Evolutionary conservation across 108 stramenopile genomes (phyloP).

Genomic region (Cyclotella kingstonii): DNA sequence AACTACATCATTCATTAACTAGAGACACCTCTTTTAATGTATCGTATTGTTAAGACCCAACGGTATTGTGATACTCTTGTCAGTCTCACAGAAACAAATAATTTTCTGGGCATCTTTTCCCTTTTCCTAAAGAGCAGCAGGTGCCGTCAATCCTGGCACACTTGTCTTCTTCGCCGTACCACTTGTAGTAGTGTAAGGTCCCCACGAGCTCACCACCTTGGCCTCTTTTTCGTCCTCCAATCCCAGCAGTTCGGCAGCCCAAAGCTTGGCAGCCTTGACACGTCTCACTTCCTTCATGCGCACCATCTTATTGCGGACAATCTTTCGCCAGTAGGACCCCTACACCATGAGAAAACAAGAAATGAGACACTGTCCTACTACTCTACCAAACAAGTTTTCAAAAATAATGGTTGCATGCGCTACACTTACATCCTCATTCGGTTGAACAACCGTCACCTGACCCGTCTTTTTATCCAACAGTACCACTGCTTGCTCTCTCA

Average conservation of each 20-base stretch:
- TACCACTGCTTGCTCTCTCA: slow-evolving; percentile 64
- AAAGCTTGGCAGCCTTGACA: slow-evolving; percentile 76
- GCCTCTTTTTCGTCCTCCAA: slow-evolving; percentile 48
- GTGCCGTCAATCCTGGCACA: slow-evolving; percentile 65
- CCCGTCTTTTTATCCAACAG: slow-evolving; percentile 49
- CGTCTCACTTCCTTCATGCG: slow-evolving; percentile 83
- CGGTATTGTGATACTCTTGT: too few species aligned
- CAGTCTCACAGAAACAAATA: too few species aligned
- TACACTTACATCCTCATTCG: slow-evolving; percentile 85
- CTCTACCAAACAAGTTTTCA: too few species aligned
- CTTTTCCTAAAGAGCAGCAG: slow-evolving; percentile 23
- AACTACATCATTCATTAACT: too few species aligned
- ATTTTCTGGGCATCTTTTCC: background rate
- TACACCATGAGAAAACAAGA: background rate
- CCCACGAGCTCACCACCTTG: slow-evolving; percentile 66
- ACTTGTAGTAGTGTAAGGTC: slow-evolving; percentile 66
- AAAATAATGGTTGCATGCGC: too few species aligned
- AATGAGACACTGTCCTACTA: too few species aligned
- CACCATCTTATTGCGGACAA: slow-evolving; percentile 90
- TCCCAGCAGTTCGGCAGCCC: slow-evolving; percentile 49
- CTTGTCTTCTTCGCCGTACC: slow-evolving; percentile 73
- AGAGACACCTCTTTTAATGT: too few species aligned
- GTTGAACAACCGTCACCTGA: slow-evolving; percentile 80
- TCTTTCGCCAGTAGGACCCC: slow-evolving; percentile 90
- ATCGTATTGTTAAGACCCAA: too few species aligned